Conservation (phyloP, 306 rosid genomes). For the Rubus idaeus region DNA sequence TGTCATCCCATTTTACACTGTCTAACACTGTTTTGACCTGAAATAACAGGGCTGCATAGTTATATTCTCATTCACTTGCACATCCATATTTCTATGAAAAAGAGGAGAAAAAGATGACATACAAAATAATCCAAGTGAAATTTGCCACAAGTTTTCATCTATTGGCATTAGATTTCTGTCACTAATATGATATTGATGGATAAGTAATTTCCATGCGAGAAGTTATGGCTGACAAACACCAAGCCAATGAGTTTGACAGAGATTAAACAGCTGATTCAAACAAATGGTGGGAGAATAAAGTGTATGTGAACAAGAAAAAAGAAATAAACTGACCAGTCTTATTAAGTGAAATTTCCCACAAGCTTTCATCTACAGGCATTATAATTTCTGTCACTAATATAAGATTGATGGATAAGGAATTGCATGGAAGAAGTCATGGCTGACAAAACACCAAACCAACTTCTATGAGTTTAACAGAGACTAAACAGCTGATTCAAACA, state of each 20-base stretch:
- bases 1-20: conserved; percentile 78
- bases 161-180: no score
- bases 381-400: no score
- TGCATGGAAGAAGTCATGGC: not conserved
- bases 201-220: not conserved
- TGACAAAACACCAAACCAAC: not conserved
- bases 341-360: not conserved
- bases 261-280: not conserved
- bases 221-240: not conserved
- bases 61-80: not conserved
- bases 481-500: not conserved
- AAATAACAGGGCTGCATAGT: conserved; percentile 16
- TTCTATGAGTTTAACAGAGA: not conserved
- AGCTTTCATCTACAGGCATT: no score
- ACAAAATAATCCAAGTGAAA: not conserved
- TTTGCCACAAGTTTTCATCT: not conserved
- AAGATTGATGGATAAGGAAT: not conserved
- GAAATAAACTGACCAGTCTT: not conserved
- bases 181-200: not conserved
- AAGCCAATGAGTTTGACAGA: not conserved
- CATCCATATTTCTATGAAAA: not conserved
- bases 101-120: not conserved
- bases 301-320: not conserved
- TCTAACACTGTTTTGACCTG: conserved; percentile 67
- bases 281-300: not conserved